A percentile compares a stretch with the other conserved stretches of the same genome.
Conservation (phyloP, 352 stramenopile genomes). For the Thalassiosira livingstoniorum region DNA sequence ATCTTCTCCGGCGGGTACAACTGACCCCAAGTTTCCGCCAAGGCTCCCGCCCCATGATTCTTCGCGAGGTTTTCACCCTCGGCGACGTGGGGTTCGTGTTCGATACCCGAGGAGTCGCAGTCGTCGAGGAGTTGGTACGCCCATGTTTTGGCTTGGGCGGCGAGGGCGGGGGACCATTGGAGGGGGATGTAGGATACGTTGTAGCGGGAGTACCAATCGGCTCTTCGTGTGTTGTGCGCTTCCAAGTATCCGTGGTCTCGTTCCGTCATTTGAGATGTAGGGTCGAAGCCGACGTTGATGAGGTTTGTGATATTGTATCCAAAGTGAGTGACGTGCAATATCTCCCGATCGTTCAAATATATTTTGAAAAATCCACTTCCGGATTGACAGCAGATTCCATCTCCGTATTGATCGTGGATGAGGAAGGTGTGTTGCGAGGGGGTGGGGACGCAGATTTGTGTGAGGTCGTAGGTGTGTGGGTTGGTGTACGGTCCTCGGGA, state of each 20-base stretch:
- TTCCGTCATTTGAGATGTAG: conserved; percentile 37
- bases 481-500: conserved; percentile 24
- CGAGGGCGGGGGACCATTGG: conserved; percentile 46
- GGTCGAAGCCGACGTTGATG: conserved; percentile 58
- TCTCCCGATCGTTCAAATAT: conserved; percentile 43
- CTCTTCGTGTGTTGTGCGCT: conserved; percentile 55
- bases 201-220: conserved; percentile 40
- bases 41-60: conserved; percentile 39
- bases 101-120: conserved; percentile 44
- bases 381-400: conserved; percentile 46
- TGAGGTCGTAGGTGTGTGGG: conserved; percentile 32
- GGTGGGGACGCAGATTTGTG: conserved; percentile 29
- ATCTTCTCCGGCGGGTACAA: conserved; percentile 50
- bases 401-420: conserved; percentile 49
- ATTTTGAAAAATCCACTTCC: conserved; percentile 54
- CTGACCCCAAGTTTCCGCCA: conserved; percentile 54
- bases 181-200: conserved; percentile 50
- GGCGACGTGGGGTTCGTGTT: conserved; percentile 39
- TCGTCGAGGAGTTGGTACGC: conserved; percentile 45
- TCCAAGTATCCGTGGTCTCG: conserved; percentile 47
- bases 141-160: conserved; percentile 40
- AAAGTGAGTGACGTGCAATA: conserved; percentile 50
- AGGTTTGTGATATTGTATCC: conserved; percentile 17
- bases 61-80: conserved; percentile 55
- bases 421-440: conserved; percentile 21